Evolutionary conservation across 139 green algal genomes (phyloP).

Genomic region (Pedinophyceae sp.): DNA sequence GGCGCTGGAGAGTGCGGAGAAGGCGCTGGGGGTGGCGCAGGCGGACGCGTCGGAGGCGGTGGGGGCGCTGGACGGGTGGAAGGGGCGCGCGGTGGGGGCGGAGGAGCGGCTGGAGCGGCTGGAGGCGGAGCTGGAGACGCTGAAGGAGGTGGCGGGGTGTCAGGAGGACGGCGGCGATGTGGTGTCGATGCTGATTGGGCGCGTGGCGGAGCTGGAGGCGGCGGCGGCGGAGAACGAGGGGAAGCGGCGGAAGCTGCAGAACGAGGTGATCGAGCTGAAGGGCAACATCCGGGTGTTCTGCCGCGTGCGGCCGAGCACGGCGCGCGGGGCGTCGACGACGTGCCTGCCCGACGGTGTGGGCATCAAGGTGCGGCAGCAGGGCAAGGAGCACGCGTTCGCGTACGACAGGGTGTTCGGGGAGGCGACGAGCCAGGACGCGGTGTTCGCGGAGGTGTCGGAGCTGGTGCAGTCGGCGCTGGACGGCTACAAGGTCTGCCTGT

Average conservation of each 20-base stretch:
- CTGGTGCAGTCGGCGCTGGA: constrained; percentile 90
- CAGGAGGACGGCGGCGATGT: constrained; percentile 38
- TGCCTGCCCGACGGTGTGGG: constrained; percentile 28
- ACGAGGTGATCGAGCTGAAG: constrained; percentile 66
- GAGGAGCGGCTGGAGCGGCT: not conserved
- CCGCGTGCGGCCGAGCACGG: constrained; percentile 36
- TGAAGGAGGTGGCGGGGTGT: constrained; percentile 44
- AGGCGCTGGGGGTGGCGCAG: constrained; percentile 14
- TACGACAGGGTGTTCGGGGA: constrained; percentile 56
- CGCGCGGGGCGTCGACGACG: constrained; percentile 14
- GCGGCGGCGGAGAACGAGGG: constrained; percentile 37
- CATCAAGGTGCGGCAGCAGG: constrained; percentile 32
- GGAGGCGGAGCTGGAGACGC: constrained; percentile 50
- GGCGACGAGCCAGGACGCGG: constrained; percentile 30
- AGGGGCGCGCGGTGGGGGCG: constrained; percentile 6
- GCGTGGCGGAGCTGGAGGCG: constrained; percentile 41
- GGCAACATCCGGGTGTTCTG: constrained; percentile 88
- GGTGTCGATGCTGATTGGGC: constrained; percentile 42
- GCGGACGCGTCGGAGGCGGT: constrained; percentile 22
- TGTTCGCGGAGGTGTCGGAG: constrained; percentile 78
- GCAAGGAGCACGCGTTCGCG: constrained; percentile 47
- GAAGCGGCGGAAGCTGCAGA: constrained; percentile 52
- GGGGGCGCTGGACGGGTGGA: constrained; percentile 9
- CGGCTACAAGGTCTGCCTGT: constrained; percentile 96
- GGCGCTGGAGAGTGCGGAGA: constrained; percentile 6